phyloP scores from a whole-genome alignment of 768 basidiomycete genomes.

The Boletus tylopilopsis region DNA sequence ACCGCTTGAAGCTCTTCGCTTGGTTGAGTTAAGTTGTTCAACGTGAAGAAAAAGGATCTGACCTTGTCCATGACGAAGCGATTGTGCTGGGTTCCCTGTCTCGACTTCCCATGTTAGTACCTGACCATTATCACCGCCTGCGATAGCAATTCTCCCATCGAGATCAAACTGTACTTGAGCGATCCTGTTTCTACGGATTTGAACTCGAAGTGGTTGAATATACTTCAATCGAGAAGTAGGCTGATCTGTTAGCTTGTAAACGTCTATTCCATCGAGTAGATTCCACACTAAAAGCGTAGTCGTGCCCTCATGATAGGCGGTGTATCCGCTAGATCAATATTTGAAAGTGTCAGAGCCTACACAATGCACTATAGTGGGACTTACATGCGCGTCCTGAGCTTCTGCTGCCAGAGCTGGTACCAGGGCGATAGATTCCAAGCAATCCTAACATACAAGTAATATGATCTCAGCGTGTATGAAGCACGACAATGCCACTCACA shows the following conservation, averaged over 20 bases:
- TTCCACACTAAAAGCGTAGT: not conserved
- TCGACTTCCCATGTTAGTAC: not conserved
- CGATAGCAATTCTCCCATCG: not conserved
- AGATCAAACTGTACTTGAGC: not conserved
- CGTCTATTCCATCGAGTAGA: not conserved
- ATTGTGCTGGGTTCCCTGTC: not conserved
- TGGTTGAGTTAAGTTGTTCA: not conserved
- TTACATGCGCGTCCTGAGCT: not conserved
- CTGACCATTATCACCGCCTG: not conserved
- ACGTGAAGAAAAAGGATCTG: not conserved
- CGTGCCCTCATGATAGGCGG: not conserved
- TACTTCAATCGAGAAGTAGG: not conserved
- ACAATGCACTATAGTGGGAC: not conserved
- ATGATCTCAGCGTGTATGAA: not conserved
- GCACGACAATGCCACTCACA: not conserved
- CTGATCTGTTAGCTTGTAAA: not conserved
- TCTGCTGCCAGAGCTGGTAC: not conserved
- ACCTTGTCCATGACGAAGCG: not conserved
- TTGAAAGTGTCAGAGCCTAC: not conserved
- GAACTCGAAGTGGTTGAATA: not conserved
- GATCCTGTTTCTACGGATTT: not conserved
- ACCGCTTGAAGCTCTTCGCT: not conserved
- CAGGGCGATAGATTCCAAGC: not conserved
- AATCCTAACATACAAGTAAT: not conserved
- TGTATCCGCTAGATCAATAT: not conserved